These are phyloP conservation scores for Linnemannia schmuckeri DNA, from an alignment of 192 early-diverging fungal species.

Conservation along the genomic window DNA sequence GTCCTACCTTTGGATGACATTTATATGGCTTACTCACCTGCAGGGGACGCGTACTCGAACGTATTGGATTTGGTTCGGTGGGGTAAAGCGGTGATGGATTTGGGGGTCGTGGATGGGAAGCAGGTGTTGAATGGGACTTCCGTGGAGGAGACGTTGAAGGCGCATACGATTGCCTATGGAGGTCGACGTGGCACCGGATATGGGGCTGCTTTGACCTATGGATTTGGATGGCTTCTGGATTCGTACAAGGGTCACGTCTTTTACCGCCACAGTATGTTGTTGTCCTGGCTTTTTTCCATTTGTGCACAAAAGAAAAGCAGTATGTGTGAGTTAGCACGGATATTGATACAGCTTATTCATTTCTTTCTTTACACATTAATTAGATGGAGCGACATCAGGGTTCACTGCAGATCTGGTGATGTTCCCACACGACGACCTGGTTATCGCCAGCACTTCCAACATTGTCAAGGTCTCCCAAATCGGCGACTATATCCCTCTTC, in stretches of 20 bases:
- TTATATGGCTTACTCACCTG: background rate
- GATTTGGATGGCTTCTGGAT: conserved; percentile 28
- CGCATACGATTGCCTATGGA: background rate
- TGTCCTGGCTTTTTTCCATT: background rate
- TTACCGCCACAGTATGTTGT: background rate
- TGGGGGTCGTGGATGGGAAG: conserved; percentile 11
- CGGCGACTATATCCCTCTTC: background rate
- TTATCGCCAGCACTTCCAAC: background rate
- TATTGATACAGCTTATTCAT: background rate
- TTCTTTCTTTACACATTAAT: background rate
- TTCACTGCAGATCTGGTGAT: background rate
- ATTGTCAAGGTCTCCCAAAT: background rate
- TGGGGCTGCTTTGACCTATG: background rate
- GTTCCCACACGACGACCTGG: conserved; percentile 8
- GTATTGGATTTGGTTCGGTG: conserved; percentile 18
- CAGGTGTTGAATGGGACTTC: conserved; percentile 18
- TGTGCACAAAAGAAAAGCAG: too few relatives aligned
- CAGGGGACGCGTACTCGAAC: conserved; percentile 31
- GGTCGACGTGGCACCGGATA: background rate
- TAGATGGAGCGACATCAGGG: background rate
- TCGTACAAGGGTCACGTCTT: conserved; percentile 10
- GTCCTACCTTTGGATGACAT: background rate
- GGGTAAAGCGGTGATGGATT: conserved; percentile 8
- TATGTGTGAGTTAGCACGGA: too few relatives aligned
- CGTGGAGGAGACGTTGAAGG: background rate